Conservation (phyloP, 192 early-diverging fungal genomes). For the Gryganskiella cystojenkinii region DNA sequence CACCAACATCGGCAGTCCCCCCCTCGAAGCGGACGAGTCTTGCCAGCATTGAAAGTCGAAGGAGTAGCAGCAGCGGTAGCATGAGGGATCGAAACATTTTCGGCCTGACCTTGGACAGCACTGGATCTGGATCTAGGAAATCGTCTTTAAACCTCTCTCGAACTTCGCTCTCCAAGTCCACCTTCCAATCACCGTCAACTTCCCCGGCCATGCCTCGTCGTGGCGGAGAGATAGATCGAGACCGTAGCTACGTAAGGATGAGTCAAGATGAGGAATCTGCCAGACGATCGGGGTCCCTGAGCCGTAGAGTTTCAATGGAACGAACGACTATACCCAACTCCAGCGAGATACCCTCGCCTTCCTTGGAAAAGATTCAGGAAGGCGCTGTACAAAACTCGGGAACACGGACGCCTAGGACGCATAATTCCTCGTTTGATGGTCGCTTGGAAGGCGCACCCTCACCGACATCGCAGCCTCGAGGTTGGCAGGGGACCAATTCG, state of each 20-base stretch:
- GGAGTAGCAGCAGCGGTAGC: constrained; percentile 40
- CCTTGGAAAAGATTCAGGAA: too few species aligned
- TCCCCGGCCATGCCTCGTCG: constrained; percentile 37
- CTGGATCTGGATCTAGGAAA: constrained; percentile 39
- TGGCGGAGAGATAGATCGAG: constrained; percentile 44
- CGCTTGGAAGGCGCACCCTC: not conserved
- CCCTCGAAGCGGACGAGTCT: constrained; percentile 28
- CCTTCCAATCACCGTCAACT: constrained; percentile 24
- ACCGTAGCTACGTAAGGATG: not conserved
- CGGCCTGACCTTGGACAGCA: constrained; percentile 38
- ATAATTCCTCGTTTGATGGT: too few species aligned
- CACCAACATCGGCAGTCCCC: not conserved
- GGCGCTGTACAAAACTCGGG: too few species aligned
- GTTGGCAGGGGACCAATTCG: not conserved
- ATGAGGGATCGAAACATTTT: constrained; percentile 49
- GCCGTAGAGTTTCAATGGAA: too few species aligned
- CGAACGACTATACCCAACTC: too few species aligned
- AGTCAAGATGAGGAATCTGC: constrained; percentile 11
- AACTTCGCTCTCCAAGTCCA: constrained; percentile 14
- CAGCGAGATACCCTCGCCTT: too few species aligned
- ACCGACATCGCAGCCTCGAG: constrained; percentile 6
- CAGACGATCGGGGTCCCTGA: too few species aligned
- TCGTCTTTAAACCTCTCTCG: constrained; percentile 40
- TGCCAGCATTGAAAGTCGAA: constrained; percentile 25
- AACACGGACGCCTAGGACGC: too few species aligned